phyloP scores from a whole-genome alignment of 2,329 filamentous ascomycete species.

The Leptographium flavum region DNA sequence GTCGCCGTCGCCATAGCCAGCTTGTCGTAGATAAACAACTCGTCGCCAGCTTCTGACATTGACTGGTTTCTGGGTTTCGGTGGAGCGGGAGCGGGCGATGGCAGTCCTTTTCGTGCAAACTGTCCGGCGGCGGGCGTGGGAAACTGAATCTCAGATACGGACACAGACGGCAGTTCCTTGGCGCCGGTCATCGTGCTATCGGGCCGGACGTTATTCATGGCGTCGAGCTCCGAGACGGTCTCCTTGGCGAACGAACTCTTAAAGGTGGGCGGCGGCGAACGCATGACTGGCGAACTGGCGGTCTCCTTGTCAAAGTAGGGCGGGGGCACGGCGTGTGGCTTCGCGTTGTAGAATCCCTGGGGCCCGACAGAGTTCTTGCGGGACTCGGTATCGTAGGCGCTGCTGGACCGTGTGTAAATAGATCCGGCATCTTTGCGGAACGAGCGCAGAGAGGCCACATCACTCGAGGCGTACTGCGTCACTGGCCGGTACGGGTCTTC shows the following conservation, averaged over 20 bases:
- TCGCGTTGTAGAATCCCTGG: neutral
- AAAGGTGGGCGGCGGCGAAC: neutral
- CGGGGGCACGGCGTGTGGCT: neutral
- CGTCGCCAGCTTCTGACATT: conserved; percentile 8
- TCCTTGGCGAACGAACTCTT: neutral
- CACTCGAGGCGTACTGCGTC: conserved; percentile 39
- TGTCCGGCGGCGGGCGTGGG: conserved; percentile 21
- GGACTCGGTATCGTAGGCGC: conserved; percentile 17
- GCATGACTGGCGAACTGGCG: neutral
- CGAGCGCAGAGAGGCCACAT: conserved; percentile 41
- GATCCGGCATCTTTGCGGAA: conserved; percentile 30
- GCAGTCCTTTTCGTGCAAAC: conserved; percentile 12
- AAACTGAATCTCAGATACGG: conserved; percentile 20
- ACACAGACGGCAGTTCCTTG: conserved; percentile 15
- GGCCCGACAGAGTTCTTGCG: neutral
- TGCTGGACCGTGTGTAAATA: conserved; percentile 28
- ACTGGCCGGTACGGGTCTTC: conserved; percentile 75
- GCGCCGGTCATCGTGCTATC: conserved; percentile 9
- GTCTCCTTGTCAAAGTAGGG: neutral
- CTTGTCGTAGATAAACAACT: conserved; percentile 12
- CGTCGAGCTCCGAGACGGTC: conserved; percentile 15
- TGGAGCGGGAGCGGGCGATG: conserved; percentile 1
- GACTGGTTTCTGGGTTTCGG: conserved; percentile 4
- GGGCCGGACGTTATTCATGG: neutral
- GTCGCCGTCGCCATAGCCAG: neutral